Evolutionary conservation across 805 yeast species (phyloP), one percentile per base, ranked within the genome.

Genomic region (Torulaspora delbrueckii): DNA sequence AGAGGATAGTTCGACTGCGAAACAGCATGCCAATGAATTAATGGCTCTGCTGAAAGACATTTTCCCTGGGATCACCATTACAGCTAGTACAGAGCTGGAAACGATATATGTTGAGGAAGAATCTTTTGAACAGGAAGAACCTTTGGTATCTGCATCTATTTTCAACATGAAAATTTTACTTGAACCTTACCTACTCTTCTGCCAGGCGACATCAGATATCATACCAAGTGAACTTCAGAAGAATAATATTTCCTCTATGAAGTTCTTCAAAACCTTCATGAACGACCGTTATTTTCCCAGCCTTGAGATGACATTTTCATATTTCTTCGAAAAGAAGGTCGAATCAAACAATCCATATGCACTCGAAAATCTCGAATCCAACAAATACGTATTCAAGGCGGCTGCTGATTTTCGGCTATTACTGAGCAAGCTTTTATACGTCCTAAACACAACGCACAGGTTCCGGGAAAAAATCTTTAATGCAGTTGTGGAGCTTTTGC

Each of bases 121-220:
- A 51, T 69, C 77, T 2, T 74, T 73, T 48, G 71, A 79, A 18
- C 75, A 77, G 53, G 82, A 82, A 43, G 81, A 83, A 49, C 74
- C 81, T 3, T 65, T 87, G 31, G 84, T 86, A 2, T 79, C 81
- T 0, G 80, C 87, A 2, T 81, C 80, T 57, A 75, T 88, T 12
- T 81, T 84, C 65, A 87, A 89, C 56, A 86, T 90, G 83, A 75
- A 90, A 52, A 75, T 85, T 4, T 75, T 89, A 12, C 65, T 87
- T 40, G 96, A 85, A 46, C 82, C 86, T 31, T 79, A 87, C 31
- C 71, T 87, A 39, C 67, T 80, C 9, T 87, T 86, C 57, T 70
- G 80, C 22, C 81, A 85, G 37, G 81, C 86, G 1, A 68, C 85
- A 1, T 67, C 72, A 8, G 55, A 72, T 2, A 57, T 74, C 4